phyloP scores from a whole-genome alignment of 1,139 yeast species.

The Debaryomyces coudertii region DNA sequence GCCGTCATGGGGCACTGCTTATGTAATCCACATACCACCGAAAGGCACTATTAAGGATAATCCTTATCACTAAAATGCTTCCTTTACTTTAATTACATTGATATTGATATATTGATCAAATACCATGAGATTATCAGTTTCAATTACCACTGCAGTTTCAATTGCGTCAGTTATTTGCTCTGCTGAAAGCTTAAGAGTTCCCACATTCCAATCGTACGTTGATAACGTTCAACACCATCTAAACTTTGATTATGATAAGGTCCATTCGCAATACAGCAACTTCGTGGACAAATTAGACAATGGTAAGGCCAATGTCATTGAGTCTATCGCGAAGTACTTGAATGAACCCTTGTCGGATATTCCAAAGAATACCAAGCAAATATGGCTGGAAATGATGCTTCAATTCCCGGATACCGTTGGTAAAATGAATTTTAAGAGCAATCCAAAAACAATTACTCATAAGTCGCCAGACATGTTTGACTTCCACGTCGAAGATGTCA shows the following conservation, averaged over 20 bases:
- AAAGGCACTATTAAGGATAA: neutral
- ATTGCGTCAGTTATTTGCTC: constrained; percentile 27
- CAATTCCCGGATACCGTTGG: constrained; percentile 57
- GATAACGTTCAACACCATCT: constrained; percentile 32
- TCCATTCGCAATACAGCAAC: constrained; percentile 19
- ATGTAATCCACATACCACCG: neutral
- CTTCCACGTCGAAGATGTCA: constrained; percentile 49
- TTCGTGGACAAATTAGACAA: constrained; percentile 18
- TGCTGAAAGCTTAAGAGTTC: constrained; percentile 35
- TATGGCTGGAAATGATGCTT: constrained; percentile 65
- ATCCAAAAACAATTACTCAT: constrained; percentile 48
- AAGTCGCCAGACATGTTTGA: constrained; percentile 52
- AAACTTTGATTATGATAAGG: constrained; percentile 21
- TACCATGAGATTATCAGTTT: constrained; percentile 34
- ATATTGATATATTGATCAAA: neutral
- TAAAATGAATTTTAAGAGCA: constrained; percentile 50
- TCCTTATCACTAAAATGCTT: constrained; percentile 3
- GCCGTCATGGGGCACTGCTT: neutral
- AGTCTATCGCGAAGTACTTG: constrained; percentile 40
- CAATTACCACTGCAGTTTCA: constrained; percentile 26
- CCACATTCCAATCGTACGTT: constrained; percentile 24
- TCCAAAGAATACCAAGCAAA: constrained; percentile 49
- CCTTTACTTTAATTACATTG: neutral
- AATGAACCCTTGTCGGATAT: constrained; percentile 51
- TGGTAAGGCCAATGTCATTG: constrained; percentile 28